phyloP scores from a whole-genome alignment of 192 early-diverging fungal species.

The Coemansia sp. region DNA sequence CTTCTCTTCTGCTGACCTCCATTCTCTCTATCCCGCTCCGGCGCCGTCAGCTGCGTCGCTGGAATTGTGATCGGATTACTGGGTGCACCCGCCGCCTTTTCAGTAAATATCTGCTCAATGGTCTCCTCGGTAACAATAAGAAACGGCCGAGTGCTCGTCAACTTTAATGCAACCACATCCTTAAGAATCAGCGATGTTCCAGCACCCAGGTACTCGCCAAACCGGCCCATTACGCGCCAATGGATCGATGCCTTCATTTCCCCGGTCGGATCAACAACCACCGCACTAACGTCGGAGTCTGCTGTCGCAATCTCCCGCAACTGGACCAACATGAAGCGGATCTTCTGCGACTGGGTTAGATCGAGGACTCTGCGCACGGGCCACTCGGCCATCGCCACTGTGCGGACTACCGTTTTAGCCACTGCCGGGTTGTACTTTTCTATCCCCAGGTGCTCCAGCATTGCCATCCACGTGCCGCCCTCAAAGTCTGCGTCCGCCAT shows the following conservation, averaged over 20 bases:
- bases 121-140: conserved; percentile 37
- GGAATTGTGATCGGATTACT: conserved; percentile 33
- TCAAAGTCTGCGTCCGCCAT: conserved; percentile 40
- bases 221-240: conserved; percentile 23
- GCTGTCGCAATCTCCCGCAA: conserved; percentile 36
- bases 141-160: conserved; percentile 35
- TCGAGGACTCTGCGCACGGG: conserved; percentile 35
- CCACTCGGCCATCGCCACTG: conserved; percentile 16
- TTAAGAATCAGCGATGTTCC: conserved; percentile 44
- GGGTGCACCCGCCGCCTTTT: conserved; percentile 25
- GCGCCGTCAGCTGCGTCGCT: conserved; percentile 21
- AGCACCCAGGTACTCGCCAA: conserved; percentile 22
- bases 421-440: conserved; percentile 31
- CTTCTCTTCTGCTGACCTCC: too few relatives aligned
- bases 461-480: conserved; percentile 44
- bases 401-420: conserved; percentile 12
- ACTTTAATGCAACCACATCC: conserved; percentile 36
- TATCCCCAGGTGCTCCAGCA: conserved; percentile 38
- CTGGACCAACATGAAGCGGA: conserved; percentile 43
- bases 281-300: conserved; percentile 33
- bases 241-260: conserved; percentile 51
- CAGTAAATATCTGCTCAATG: conserved; percentile 44
- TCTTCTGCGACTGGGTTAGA: conserved; percentile 17
- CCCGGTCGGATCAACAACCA: conserved; percentile 50
- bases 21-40: neutral